A percentile compares a stretch with the other conserved stretches of the same genome.
These are phyloP conservation scores for Eutypa lata DNA, from an alignment of 2,329 filamentous ascomycete species.

Conservation along the genomic window DNA sequence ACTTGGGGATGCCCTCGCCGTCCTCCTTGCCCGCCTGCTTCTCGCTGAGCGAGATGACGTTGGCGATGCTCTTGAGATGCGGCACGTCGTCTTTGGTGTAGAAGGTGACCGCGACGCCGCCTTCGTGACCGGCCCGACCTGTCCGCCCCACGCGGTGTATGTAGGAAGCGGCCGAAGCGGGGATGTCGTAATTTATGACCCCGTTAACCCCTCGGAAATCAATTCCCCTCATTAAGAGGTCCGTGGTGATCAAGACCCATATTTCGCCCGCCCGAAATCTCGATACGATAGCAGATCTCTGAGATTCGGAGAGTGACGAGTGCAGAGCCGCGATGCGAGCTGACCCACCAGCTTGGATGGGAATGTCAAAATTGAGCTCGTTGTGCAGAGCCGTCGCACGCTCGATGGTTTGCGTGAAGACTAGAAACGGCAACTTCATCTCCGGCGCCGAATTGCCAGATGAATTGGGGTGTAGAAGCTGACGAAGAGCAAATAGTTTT, in stretches of 20 bases:
- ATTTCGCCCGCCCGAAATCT: slow-evolving; percentile 88
- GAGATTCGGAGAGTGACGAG: slow-evolving; percentile 74
- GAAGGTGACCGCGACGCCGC: slow-evolving; percentile 86
- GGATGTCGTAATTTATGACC: slow-evolving; percentile 96
- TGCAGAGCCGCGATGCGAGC: slow-evolving; percentile 86
- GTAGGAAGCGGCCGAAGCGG: slow-evolving; percentile 84
- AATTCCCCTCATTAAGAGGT: slow-evolving; percentile 85
- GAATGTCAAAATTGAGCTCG: slow-evolving; percentile 93
- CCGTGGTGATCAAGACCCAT: slow-evolving; percentile 95
- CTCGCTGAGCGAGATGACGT: slow-evolving; percentile 83
- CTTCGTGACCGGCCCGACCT: slow-evolving; percentile 80
- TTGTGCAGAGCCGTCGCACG: slow-evolving; percentile 83
- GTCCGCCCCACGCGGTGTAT: slow-evolving; percentile 92
- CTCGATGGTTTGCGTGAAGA: slow-evolving; percentile 95
- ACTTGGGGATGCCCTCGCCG: slow-evolving; percentile 67
- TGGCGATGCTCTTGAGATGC: slow-evolving; percentile 84
- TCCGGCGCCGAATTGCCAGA: slow-evolving; percentile 51
- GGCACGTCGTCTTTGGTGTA: slow-evolving; percentile 95
- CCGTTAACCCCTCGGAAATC: slow-evolving; percentile 95
- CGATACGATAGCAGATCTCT: slow-evolving; percentile 78
- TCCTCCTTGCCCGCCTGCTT: slow-evolving; percentile 58
- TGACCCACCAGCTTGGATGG: slow-evolving; percentile 78
- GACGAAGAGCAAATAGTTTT: slow-evolving; percentile 86
- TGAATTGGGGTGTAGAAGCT: slow-evolving; percentile 76
- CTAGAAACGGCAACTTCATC: slow-evolving; percentile 83